Conservation (phyloP, 2,329 filamentous ascomycete species). For the Cladosporium sp. region DNA sequence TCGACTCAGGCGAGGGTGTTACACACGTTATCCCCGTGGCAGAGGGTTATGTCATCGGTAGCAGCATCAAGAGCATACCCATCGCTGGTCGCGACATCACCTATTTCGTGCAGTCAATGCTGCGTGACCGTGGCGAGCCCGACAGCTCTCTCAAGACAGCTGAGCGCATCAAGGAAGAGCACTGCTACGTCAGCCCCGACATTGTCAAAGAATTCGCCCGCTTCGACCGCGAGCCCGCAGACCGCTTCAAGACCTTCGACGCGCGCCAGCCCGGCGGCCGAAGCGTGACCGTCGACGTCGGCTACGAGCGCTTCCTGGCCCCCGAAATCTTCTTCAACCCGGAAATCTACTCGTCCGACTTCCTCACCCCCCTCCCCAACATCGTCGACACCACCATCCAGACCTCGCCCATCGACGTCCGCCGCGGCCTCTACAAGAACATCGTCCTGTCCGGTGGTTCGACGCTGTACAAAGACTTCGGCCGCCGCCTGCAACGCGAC, state of each 20-base stretch:
- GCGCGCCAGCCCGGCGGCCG: constrained; percentile 82
- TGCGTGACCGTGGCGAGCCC: constrained; percentile 92
- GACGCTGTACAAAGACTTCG: constrained; percentile 98
- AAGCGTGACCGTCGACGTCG: constrained; percentile 81
- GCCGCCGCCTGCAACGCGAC: constrained; percentile 88
- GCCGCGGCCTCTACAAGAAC: constrained; percentile 97
- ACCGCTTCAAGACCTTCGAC: constrained; percentile 83
- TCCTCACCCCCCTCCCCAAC: constrained; percentile 86
- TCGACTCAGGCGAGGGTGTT: constrained; percentile 97
- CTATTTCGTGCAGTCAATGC: constrained; percentile 94
- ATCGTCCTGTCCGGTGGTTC: constrained; percentile 97
- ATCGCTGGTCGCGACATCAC: constrained; percentile 98
- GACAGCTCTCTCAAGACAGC: constrained; percentile 97
- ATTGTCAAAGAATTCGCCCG: constrained; percentile 97
- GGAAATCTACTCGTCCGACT: constrained; percentile 98
- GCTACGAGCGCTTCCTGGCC: constrained; percentile 95
- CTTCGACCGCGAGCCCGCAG: constrained; percentile 82
- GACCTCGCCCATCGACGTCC: constrained; percentile 94
- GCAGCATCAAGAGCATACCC: constrained; percentile 97
- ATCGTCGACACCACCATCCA: constrained; percentile 98
- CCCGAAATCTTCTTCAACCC: constrained; percentile 99
- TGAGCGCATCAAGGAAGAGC: constrained; percentile 97
- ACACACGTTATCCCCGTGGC: constrained; percentile 98
- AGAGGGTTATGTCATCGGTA: constrained; percentile 97
- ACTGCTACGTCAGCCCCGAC: constrained; percentile 97